Evolutionary conservation across 225 moss, liverwort and hornwort genomes (phyloP).

Genomic region (Physcomitrellopsis africana): DNA sequence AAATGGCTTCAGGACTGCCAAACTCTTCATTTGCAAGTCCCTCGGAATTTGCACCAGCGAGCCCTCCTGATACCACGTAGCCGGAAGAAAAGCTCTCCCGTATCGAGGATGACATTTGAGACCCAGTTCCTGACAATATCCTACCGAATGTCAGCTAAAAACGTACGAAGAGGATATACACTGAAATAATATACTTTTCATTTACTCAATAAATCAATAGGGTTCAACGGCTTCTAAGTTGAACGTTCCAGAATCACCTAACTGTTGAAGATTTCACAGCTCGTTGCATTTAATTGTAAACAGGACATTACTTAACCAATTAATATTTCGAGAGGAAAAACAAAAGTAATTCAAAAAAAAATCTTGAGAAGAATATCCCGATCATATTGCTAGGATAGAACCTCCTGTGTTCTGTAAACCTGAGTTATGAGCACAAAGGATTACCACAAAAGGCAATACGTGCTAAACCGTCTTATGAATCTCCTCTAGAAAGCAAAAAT

Average conservation of each 20-base stretch:
- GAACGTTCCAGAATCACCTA: neutral
- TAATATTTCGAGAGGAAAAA: no score
- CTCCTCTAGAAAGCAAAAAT: neutral
- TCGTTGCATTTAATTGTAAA: neutral
- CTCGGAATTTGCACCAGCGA: slow-evolving; percentile 29
- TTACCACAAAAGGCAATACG: neutral
- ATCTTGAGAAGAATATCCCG: neutral
- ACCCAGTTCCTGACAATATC: slow-evolving; percentile 34
- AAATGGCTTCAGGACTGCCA: slow-evolving; percentile 30
- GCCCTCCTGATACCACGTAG: slow-evolving; percentile 20
- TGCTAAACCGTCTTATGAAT: neutral
- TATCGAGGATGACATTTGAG: slow-evolving; percentile 41
- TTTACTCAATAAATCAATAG: slow-evolving; percentile 7
- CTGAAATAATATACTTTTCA: neutral
- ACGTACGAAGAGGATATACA: neutral
- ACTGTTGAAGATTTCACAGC: neutral
- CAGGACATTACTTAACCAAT: neutral
- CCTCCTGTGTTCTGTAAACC: neutral
- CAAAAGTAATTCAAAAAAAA: neutral
- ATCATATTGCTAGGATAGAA: neutral
- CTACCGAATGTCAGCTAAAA: slow-evolving; percentile 10
- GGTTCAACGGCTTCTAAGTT: neutral
- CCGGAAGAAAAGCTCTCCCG: slow-evolving; percentile 30
- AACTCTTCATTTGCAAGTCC: slow-evolving; percentile 30
- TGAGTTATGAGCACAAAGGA: neutral